Base-by-base conservation (phyloP, 2,329 filamentous ascomycete species). In the Trichoderma atrobrunneum region DNA sequence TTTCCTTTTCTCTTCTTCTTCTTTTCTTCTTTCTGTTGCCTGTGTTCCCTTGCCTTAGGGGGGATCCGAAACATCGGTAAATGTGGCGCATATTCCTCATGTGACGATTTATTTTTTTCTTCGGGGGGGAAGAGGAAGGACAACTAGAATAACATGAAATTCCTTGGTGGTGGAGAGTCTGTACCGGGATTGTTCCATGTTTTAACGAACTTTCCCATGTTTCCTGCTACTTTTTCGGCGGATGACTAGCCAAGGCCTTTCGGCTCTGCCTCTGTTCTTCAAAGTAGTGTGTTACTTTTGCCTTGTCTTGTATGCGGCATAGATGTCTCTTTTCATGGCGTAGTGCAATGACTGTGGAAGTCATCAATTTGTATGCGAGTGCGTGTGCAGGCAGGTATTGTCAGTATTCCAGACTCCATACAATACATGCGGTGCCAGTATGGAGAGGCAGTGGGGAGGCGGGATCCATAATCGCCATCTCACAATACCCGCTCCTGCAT, bases 401-500 rank as follows among this genome's bases (percentile, higher is more conserved):
- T 43, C 39, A 24, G 11, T 24, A 24, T 24, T 24, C 48, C 21
- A 14, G 11, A 24, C 48, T 24, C 21, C 48, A 24, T 54, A 54
- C 48, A 24, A 21, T 1, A 54, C 48, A 24, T 51, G 43, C 26
- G 16, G n/a, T 48, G 12, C 59, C n/a, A 18, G 26, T n/a, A 39
- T 7, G 18, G 32, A 32, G 32, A 54, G 11, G 48, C 48, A 54
- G 48, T 54, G 48, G 48, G 6, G 48, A 54, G 48, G 11, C 48
- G n/a, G 48, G 48, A 24, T 62, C 36, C 36, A 56, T 71, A 64
- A 18, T 43, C 14, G 16, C 60, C 68, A 32, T 64, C 51, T 71
- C 26, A 60, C 34, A 64, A 32, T 64, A 63, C 48, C 68, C 48
- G 68, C 60, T 56, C 59, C 60, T 59, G 68, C 39, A 70, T 64